Evolutionary conservation across 495 filamentous ascomycete genomes (phyloP).

Genomic region (Aspergillus panamensis): DNA sequence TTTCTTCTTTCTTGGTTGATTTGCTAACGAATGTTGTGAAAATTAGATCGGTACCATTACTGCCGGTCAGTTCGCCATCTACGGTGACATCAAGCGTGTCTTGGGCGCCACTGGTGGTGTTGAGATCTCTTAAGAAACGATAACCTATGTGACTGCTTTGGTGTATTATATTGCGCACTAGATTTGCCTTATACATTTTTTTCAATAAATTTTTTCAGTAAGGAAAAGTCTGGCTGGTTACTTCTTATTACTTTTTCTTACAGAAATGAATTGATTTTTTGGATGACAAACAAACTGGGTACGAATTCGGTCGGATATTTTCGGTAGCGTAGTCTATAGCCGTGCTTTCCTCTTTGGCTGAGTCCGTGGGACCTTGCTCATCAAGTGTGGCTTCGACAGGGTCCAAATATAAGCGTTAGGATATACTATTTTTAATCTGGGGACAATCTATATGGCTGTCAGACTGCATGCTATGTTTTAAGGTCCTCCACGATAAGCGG

Average conservation of each 20-base stretch:
- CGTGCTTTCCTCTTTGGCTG: too few species aligned
- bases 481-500: neutral
- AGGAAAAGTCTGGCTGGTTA: constrained; percentile 28
- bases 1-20: neutral
- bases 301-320: neutral
- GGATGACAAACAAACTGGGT: neutral
- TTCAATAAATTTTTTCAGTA: constrained; percentile 29
- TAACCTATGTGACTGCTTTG: constrained; percentile 24
- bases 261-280: constrained; percentile 9
- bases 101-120: constrained; percentile 72
- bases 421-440: neutral
- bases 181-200: constrained; percentile 37
- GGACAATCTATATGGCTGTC: neutral
- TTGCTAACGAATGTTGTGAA: constrained; percentile 8
- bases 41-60: constrained; percentile 67
- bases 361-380: too few species aligned
- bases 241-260: constrained; percentile 3
- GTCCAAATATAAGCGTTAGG: neutral
- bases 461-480: neutral
- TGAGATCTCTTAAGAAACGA: constrained; percentile 60
- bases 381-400: neutral
- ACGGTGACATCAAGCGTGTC: constrained; percentile 59
- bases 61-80: constrained; percentile 96
- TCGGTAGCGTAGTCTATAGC: neutral
- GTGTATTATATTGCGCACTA: constrained; percentile 41